phyloP scores from a whole-genome alignment of 2,329 filamentous ascomycete species.

The Cladosporium sp. region DNA sequence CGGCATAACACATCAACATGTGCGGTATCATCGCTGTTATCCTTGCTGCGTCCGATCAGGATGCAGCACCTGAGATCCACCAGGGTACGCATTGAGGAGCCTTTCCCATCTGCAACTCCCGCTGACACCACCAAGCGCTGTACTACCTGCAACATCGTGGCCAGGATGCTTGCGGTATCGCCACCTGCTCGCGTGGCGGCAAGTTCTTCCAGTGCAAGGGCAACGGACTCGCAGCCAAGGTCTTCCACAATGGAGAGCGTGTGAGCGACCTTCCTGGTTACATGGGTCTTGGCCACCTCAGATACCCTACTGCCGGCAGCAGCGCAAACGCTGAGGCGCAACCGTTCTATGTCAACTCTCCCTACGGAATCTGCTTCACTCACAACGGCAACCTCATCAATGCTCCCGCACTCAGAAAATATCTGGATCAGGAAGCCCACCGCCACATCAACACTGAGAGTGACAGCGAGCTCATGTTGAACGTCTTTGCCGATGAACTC shows the following conservation, averaged over 20 bases:
- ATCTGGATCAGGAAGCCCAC: constrained; percentile 72
- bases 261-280: constrained; percentile 73
- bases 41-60: constrained; percentile 38
- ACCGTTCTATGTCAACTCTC: constrained; percentile 85
- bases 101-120: constrained; percentile 39
- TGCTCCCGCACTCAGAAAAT: constrained; percentile 62
- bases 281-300: constrained; percentile 80
- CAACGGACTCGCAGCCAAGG: constrained; percentile 79
- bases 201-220: constrained; percentile 87
- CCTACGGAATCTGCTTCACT: constrained; percentile 75
- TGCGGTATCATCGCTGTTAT: constrained; percentile 51
- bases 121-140: constrained; percentile 22
- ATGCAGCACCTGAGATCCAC: constrained; percentile 35
- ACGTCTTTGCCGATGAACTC: constrained; percentile 79
- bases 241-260: constrained; percentile 75
- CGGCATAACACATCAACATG: constrained; percentile 34
- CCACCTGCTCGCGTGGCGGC: constrained; percentile 68
- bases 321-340: constrained; percentile 81
- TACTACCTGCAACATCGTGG: constrained; percentile 57
- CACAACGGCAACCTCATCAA: constrained; percentile 92
- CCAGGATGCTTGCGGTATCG: constrained; percentile 85
- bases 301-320: constrained; percentile 86
- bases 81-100: constrained; percentile 20
- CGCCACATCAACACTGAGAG: constrained; percentile 88
- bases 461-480: constrained; percentile 82